A percentile compares a stretch with the other conserved stretches of the same genome.
Evolutionary conservation across 371 early-diverging fungal species (phyloP).

Genomic region (Mucor circinelloides): DNA sequence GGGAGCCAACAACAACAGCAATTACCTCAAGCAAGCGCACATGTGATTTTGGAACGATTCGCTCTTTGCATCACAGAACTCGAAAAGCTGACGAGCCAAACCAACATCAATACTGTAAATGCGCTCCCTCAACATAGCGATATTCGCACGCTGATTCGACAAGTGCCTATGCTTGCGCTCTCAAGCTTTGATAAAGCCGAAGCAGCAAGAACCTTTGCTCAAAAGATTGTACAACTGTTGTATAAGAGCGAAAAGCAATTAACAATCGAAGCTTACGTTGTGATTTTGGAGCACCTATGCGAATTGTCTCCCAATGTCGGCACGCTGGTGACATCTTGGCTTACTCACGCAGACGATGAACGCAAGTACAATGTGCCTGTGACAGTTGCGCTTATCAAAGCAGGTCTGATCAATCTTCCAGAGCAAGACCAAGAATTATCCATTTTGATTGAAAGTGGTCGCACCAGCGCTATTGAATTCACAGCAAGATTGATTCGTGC

Average conservation of each 20-base stretch:
- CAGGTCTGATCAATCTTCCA: slow-evolving; percentile 69
- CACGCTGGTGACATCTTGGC: slow-evolving; percentile 86
- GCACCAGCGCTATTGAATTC: slow-evolving; percentile 73
- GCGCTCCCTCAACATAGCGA: slow-evolving; percentile 80
- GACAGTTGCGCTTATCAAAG: slow-evolving; percentile 78
- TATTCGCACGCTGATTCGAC: slow-evolving; percentile 67
- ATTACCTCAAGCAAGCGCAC: slow-evolving; percentile 32
- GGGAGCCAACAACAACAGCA: neutral
- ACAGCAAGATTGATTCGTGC: slow-evolving; percentile 73
- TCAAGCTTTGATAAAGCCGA: slow-evolving; percentile 78
- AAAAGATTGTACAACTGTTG: slow-evolving; percentile 81
- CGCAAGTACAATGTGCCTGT: slow-evolving; percentile 88
- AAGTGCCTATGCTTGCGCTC: slow-evolving; percentile 67
- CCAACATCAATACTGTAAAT: slow-evolving; percentile 55
- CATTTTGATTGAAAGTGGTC: slow-evolving; percentile 76
- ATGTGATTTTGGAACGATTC: slow-evolving; percentile 68
- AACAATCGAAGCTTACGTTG: slow-evolving; percentile 79
- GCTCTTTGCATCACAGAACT: slow-evolving; percentile 72
- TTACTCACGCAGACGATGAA: slow-evolving; percentile 91
- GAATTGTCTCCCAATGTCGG: slow-evolving; percentile 75
- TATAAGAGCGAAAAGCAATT: slow-evolving; percentile 76
- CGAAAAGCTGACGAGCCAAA: slow-evolving; percentile 67
- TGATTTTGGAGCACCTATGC: slow-evolving; percentile 79
- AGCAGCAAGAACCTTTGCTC: slow-evolving; percentile 76
- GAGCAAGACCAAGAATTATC: slow-evolving; percentile 91